Conservation (phyloP, 1,284 basidiomycete genomes). For the Malassezia slooffiae region DNA sequence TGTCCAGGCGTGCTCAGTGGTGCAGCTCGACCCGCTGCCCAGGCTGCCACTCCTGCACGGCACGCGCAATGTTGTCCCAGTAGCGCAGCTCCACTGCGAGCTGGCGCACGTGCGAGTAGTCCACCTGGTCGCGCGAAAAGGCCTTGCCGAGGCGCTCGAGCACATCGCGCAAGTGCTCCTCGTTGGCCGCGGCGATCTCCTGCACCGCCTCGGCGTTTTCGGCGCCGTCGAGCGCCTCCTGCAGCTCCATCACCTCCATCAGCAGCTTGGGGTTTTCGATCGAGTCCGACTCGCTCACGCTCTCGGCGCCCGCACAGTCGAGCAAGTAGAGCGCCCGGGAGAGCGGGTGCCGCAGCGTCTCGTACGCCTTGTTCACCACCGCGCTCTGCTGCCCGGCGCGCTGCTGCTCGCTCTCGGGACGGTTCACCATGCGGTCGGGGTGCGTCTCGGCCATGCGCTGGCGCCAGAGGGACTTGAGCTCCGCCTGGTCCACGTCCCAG, state of each 20-base stretch:
- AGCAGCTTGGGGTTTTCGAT: conserved; percentile 37
- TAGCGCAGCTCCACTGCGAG: conserved; percentile 36
- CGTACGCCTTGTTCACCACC: conserved; percentile 41
- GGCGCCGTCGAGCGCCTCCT: conserved; percentile 35
- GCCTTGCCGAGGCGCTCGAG: conserved; percentile 21
- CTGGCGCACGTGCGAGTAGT: conserved; percentile 21
- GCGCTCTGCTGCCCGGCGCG: conserved; percentile 37
- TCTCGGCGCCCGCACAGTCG: conserved; percentile 17
- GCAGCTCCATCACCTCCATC: conserved; percentile 43
- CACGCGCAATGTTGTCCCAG: conserved; percentile 43
- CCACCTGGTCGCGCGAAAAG: conserved; percentile 20
- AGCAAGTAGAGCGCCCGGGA: conserved; percentile 32
- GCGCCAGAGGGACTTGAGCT: conserved; percentile 36
- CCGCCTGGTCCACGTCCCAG: conserved; percentile 25
- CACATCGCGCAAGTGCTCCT: conserved; percentile 18
- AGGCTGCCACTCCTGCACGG: conserved; percentile 37
- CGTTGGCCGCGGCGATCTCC: conserved; percentile 23
- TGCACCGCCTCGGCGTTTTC: conserved; percentile 27
- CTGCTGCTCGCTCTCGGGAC: conserved; percentile 31
- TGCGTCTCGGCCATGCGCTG: conserved; percentile 35
- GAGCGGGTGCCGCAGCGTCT: conserved; percentile 36
- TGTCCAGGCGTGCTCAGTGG: conserved; percentile 15
- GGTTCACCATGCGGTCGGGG: conserved; percentile 36
- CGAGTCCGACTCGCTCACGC: conserved; percentile 26
- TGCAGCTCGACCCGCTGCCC: conserved; percentile 34